Base-by-base conservation (phyloP, 1,139 yeast genomes). In the Yamadazyma sp. region DNA sequence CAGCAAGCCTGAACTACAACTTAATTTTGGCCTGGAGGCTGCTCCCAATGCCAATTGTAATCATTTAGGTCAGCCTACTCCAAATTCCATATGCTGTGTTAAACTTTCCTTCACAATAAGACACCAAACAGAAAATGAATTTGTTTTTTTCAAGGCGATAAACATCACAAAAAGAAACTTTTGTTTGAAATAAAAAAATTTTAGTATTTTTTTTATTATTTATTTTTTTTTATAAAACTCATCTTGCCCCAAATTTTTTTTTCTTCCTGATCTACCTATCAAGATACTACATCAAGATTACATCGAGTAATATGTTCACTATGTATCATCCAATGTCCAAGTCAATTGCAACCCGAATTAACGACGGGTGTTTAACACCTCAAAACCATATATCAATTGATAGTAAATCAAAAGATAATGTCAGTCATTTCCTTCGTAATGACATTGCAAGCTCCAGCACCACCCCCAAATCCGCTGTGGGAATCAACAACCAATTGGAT, bases 321-420 rank as follows among this genome's bases (percentile, higher is more conserved):
- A 41, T 59, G 57, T 65, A 60, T 47, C 73, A 69, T 39, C 74
- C 75, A 37, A 49, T 62, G 41, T 35, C 51, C 3, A 49, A 47
- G 33, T 34, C 49, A 31, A 50, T 61, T 44, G 56, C 56, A 44
- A 60, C 51, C 42, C 54, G 69, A 45, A 57, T 42, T 31, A 53
- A 41, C 51, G 62, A 36, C 25, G 74, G 73, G 31, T 69, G 75
- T 49, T 57, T 69, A 36, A 70, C 75, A 0, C 75, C 76, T 30
- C 58, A 50, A 38, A 54, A 51, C 38, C 41, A 32, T n/a, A 18
- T 30, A 16, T 16, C 39, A 56, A 56, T 34, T 43, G 16, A 39
- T 30, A 14, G n/a, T 27, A 34, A 34, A 27, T 16, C 20, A 17
- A 27, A 34, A 17, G 18, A 5, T 20, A 31, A 12, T 8, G 5